Conservation (phyloP, 2,329 filamentous ascomycete genomes). For the Sordariomycetes sp. region DNA sequence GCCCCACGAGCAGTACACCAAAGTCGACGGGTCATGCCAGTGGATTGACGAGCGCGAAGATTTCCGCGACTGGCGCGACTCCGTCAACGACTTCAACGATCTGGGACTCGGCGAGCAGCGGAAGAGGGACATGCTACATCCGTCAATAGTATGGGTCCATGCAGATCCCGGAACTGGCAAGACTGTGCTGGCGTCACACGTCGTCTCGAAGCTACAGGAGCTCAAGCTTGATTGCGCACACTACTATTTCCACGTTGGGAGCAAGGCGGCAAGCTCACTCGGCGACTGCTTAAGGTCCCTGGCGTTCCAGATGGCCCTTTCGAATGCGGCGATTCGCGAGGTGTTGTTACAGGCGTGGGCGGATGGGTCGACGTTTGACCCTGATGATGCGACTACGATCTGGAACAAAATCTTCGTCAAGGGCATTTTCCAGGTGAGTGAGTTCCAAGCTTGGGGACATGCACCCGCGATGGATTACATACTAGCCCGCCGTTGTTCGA, state of each 20-base stretch:
- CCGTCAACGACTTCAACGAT: background rate
- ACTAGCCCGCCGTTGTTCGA: too few relatives aligned
- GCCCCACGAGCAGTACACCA: slow-evolving; percentile 15
- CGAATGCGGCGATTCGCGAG: slow-evolving; percentile 11
- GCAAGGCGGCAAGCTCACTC: slow-evolving; percentile 7
- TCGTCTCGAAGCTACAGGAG: background rate
- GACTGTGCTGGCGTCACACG: background rate
- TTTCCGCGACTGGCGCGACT: slow-evolving; percentile 16
- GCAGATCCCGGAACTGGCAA: background rate
- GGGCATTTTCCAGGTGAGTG: slow-evolving; percentile 15
- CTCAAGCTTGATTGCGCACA: background rate
- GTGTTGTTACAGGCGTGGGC: slow-evolving; percentile 12
- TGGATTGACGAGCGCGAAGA: slow-evolving; percentile 16
- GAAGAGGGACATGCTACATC: background rate
- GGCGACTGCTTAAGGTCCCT: slow-evolving; percentile 13
- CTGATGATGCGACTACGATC: slow-evolving; percentile 15
- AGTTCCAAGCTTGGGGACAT: background rate
- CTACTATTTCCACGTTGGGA: slow-evolving; percentile 13
- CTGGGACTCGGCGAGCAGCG: slow-evolving; percentile 6
- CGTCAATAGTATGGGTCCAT: background rate
- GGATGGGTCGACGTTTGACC: slow-evolving; percentile 12
- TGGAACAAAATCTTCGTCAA: slow-evolving; percentile 21
- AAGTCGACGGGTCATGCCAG: slow-evolving; percentile 16
- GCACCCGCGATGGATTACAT: too few relatives aligned
- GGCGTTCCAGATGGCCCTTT: slow-evolving; percentile 20